Evolutionary conservation across 2,329 filamentous ascomycete genomes (phyloP).

Genomic region (Colletotrichum tanaceti): DNA sequence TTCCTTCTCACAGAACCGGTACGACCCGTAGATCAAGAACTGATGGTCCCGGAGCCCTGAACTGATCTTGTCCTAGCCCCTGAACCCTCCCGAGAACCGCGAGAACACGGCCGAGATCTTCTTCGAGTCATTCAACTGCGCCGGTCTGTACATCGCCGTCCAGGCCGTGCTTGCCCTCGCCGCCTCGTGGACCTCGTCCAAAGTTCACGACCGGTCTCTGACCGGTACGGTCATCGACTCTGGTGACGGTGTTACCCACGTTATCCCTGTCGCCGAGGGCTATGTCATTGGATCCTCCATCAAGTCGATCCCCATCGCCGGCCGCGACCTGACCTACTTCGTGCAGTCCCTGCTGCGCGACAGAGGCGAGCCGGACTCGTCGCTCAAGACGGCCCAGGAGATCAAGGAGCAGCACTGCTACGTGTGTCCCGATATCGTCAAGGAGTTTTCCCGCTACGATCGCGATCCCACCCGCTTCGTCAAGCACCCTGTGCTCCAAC

Average conservation of each 20-base stretch:
- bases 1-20: slow-evolving; percentile 98
- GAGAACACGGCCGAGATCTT: slow-evolving; percentile 99
- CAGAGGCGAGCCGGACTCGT: slow-evolving; percentile 95
- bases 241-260: slow-evolving; percentile 98
- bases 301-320: slow-evolving; percentile 98
- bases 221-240: slow-evolving; percentile 99
- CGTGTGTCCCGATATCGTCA: slow-evolving; percentile 97
- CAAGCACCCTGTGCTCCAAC: slow-evolving; percentile 87
- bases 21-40: slow-evolving; percentile 51
- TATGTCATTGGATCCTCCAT: slow-evolving; percentile 99
- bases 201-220: slow-evolving; percentile 94
- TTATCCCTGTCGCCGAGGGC: slow-evolving; percentile 97
- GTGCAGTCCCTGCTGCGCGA: slow-evolving; percentile 96
- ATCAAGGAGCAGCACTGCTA: slow-evolving; percentile 99
- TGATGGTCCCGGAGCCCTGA: background rate
- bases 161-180: slow-evolving; percentile 96
- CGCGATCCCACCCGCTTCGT: slow-evolving; percentile 90
- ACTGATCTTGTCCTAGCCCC: slow-evolving; percentile 68
- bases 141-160: slow-evolving; percentile 97
- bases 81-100: slow-evolving; percentile 98
- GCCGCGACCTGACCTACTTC: slow-evolving; percentile 98
- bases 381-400: slow-evolving; percentile 94
- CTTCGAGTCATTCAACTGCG: slow-evolving; percentile 99
- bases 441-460: slow-evolving; percentile 96
- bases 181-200: slow-evolving; percentile 98